Conservation (phyloP, 805 yeast genomes). For the Nakazawaea ishiwadae region DNA sequence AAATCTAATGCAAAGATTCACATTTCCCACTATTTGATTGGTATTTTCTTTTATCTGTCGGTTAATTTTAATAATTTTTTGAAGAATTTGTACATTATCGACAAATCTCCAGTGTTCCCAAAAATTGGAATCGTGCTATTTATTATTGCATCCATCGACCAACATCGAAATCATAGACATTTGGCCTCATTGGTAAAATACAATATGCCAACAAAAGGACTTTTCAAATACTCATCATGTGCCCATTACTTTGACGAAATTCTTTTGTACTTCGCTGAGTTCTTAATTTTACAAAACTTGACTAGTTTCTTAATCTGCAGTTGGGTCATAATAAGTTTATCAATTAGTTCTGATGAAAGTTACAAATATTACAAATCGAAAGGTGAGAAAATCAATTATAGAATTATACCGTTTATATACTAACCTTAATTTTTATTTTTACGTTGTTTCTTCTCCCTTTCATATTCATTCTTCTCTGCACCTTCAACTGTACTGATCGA, state of each 20-base stretch:
- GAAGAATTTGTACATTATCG: constrained; percentile 20
- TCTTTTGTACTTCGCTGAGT: constrained; percentile 39
- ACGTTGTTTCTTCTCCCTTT: constrained; percentile 71
- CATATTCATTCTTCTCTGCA: constrained; percentile 89
- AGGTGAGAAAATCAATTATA: constrained; percentile 15
- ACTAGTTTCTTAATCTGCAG: constrained; percentile 22
- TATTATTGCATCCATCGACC: constrained; percentile 36
- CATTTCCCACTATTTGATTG: constrained; percentile 61
- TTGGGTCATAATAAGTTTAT: constrained; percentile 45
- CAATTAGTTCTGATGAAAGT: constrained; percentile 52
- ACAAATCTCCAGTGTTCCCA: background rate
- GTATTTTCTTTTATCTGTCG: constrained; percentile 52
- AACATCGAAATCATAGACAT: constrained; percentile 44
- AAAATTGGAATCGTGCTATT: constrained; percentile 21
- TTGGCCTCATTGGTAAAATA: constrained; percentile 50
- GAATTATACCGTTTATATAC: constrained; percentile 27
- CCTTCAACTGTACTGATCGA: constrained; percentile 93
- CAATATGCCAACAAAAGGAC: constrained; percentile 45
- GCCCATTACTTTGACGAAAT: constrained; percentile 74
- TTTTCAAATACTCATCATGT: constrained; percentile 47
- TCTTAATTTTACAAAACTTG: constrained; percentile 15
- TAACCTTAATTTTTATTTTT: constrained; percentile 32
- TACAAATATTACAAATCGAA: constrained; percentile 36
- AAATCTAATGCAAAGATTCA: constrained; percentile 56
- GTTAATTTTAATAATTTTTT: constrained; percentile 32